Evolutionary conservation across 1,139 yeast species (phyloP), one percentile per base, ranked within the genome.

Genomic region (Geotrichum aggregatum): DNA sequence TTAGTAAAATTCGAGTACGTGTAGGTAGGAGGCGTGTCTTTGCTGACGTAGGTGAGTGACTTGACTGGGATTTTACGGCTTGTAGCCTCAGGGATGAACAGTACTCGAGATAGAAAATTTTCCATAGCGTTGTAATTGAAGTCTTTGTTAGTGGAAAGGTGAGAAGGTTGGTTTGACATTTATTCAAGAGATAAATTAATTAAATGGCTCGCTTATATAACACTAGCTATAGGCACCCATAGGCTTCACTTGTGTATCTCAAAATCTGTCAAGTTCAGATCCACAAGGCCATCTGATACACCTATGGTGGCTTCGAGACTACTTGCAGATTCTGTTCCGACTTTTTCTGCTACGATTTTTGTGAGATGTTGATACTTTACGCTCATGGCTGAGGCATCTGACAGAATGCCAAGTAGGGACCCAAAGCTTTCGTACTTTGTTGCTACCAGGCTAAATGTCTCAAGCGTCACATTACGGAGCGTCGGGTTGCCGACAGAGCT

Each of bases 1-100:
- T 59, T 69, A 61, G 62, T 70, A 60, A 70, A 68, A 59, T 63
- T 69, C 51, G 65, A 77, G 53, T 76, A 76, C 0, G 74, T 67
- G 56, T 61, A 59, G 24, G 54, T 47, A 18, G 64, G 65, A 6
- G 52, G 50, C 13, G 56, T 57, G 5, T 59, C 61, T 3, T 62
- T 60, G 35, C 56, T 56, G 3, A 54, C 49, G 47, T 49, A 62
- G 6, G 63, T 59, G 40, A 62, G 55, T 11, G 61, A 56, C 46
- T 61, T 61, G 42, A 61, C 61, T 4, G 61, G 39, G 18, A 56
- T 21, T 10, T 33, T 31, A 16, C 47, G 49, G 5, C 18, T 39
- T 4, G 49, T 45, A 28, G 41, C 22, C n/a, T 47, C 48, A n/a
- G 55, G 55, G 8, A 52, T 41, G 24, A 52, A 49, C 8, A 52